Evolutionary conservation across 2,329 filamentous ascomycete genomes (phyloP), one percentile per base, ranked within the genome.

Genomic region (Erysiphe pulchra): DNA sequence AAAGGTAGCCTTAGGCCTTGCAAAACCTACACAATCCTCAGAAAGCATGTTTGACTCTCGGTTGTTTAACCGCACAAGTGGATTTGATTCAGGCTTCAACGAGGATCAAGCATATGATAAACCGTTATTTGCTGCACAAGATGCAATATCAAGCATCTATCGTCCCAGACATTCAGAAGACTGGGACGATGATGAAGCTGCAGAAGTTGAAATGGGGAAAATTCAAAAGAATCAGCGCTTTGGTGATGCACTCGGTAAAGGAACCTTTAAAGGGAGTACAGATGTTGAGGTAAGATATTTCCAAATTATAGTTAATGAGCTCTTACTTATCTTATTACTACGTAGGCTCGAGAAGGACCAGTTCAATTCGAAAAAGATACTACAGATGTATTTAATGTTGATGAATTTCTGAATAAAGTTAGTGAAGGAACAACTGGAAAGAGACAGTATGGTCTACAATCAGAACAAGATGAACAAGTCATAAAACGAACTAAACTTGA

Each of bases 91-190:
- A 45, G 90, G 87, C 0, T 85, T 94, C 69, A 98, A 98, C 61
- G 90, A 98, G 61, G 90, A 98, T 60, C 90, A 98, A 57, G 76
- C 78, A 0, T 98, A 95, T 64, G 90, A 95, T 61, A 95, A 95
- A 63, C 90, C 90, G 17, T 67, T 98, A 8, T 98, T 98, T 59
- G 86, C 86, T 0, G 87, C 90, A 13, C 85, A 94, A 59, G 87
- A 95, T 58, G 87, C 84, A 9, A 84, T 94, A 55, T 90, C 75
- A 63, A 87, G 78, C 60, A 95, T 98, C 53, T 98, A 98, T 62
- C 73, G 85, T 32, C 84, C 87, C 1, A 73, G 73, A 18, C 73
- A 80, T 20, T 76, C 78, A 47, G 73, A 78, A 55, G 80, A 77
- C 44, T 82, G 84, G 40, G 79, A 82, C 16, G 79, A 80, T 47